phyloP scores from a whole-genome alignment of 176 grass and related monocot genomes.

The Zizania latifolia region DNA sequence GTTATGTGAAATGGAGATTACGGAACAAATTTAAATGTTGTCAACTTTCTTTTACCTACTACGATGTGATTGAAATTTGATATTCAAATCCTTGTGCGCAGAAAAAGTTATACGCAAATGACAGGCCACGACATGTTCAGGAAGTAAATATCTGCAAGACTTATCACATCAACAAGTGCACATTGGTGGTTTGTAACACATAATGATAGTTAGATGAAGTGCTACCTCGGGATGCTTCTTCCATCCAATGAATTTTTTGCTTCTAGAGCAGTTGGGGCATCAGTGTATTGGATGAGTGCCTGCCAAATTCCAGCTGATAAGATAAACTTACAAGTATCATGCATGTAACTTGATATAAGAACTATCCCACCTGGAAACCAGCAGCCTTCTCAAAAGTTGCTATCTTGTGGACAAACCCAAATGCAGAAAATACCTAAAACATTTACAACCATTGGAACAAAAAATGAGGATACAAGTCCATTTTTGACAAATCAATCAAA shows the following conservation, averaged over 20 bases:
- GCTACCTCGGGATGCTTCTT: conserved; percentile 95
- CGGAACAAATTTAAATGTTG: not conserved
- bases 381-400: conserved; percentile 99
- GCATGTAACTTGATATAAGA: not conserved
- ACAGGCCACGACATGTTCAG: conserved; percentile 59
- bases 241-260: conserved; percentile 92
- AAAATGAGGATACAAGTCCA: not conserved
- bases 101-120: conserved; percentile 93
- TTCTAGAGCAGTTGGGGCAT: conserved; percentile 75
- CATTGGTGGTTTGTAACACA: not conserved
- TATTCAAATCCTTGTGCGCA: conserved; percentile 96
- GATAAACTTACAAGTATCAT: not conserved
- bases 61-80: conserved; percentile 97
- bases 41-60: conserved; percentile 61
- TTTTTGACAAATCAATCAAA: not conserved
- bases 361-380: conserved; percentile 76
- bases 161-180: conserved; percentile 11
- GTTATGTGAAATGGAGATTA: conserved; percentile 5
- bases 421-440: conserved; percentile 86
- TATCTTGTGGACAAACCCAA: conserved; percentile 97
- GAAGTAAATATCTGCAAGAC: conserved; percentile 78
- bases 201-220: not conserved
- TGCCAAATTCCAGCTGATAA: conserved; percentile 29
- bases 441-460: not conserved
- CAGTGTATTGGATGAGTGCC: conserved; percentile 95